These are phyloP conservation scores for Ceraceosorus guamensis DNA, from an alignment of 1,284 basidiomycete species.

Conservation along the genomic window DNA sequence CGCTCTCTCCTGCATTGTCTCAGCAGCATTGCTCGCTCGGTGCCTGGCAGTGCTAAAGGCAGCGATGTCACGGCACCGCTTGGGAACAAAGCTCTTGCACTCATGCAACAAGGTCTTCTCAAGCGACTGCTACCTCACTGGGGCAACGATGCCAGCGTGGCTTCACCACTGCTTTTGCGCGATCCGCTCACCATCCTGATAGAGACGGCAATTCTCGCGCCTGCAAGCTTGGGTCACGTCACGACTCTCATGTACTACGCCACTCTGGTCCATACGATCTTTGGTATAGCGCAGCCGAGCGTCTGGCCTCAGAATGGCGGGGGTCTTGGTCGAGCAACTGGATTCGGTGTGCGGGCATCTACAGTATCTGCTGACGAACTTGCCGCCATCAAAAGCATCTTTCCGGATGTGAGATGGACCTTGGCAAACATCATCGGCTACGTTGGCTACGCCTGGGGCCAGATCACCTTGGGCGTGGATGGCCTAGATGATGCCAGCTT, in stretches of 20 bases:
- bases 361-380: constrained; percentile 14
- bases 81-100: constrained; percentile 1
- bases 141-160: constrained; percentile 41
- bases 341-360: neutral
- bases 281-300: constrained; percentile 45
- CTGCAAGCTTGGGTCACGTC: constrained; percentile 35
- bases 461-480: constrained; percentile 47
- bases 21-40: constrained; percentile 21
- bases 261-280: constrained; percentile 41
- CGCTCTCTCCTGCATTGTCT: constrained; percentile 34
- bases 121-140: constrained; percentile 46
- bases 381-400: constrained; percentile 24
- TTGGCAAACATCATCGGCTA: constrained; percentile 44
- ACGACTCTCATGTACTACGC: constrained; percentile 47
- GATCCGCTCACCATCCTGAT: constrained; percentile 43
- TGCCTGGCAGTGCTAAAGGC: constrained; percentile 1
- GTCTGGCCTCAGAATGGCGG: constrained; percentile 31
- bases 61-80: neutral
- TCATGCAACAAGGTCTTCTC: constrained; percentile 39
- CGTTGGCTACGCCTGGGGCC: constrained; percentile 45
- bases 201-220: constrained; percentile 39
- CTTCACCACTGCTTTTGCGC: constrained; percentile 40
- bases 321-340: neutral
- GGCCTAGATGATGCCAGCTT: constrained; percentile 51
- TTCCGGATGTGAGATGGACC: constrained; percentile 44